Evolutionary conservation across 225 moss, liverwort and hornwort species (phyloP).

Genomic region (Straminergon stramineum): DNA sequence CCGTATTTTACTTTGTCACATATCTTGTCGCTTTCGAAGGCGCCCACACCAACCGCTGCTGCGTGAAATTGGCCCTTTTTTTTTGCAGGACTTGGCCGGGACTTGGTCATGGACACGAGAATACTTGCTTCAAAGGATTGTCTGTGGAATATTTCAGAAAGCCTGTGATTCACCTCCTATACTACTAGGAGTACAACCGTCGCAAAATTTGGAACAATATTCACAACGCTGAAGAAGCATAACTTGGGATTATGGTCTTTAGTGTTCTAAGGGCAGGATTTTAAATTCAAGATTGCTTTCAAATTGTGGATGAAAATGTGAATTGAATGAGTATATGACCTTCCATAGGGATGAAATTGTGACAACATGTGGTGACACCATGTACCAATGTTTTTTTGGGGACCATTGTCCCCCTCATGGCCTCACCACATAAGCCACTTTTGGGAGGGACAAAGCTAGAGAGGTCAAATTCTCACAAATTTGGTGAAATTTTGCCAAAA

Average conservation of each 20-base stretch:
- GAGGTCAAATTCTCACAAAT: too few relatives aligned
- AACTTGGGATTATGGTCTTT: neutral
- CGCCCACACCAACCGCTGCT: neutral
- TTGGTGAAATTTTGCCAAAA: too few relatives aligned
- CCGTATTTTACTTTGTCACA: neutral
- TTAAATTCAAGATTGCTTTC: neutral
- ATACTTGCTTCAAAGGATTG: neutral
- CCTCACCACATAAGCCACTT: too few relatives aligned
- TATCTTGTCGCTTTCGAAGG: neutral
- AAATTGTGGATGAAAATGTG: neutral
- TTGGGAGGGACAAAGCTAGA: too few relatives aligned
- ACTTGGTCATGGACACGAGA: neutral
- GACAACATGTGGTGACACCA: neutral
- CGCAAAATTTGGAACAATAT: neutral
- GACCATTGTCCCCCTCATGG: too few relatives aligned
- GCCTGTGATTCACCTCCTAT: neutral
- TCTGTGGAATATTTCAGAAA: too few relatives aligned
- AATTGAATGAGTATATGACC: neutral
- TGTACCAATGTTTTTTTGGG: too few relatives aligned
- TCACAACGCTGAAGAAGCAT: too few relatives aligned
- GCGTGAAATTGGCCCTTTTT: neutral
- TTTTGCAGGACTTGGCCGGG: neutral
- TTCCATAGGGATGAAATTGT: neutral
- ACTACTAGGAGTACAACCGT: neutral
- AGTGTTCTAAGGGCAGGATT: neutral